Conservation (phyloP, 2,329 filamentous ascomycete genomes). For the Stachybotrys chartarum region DNA sequence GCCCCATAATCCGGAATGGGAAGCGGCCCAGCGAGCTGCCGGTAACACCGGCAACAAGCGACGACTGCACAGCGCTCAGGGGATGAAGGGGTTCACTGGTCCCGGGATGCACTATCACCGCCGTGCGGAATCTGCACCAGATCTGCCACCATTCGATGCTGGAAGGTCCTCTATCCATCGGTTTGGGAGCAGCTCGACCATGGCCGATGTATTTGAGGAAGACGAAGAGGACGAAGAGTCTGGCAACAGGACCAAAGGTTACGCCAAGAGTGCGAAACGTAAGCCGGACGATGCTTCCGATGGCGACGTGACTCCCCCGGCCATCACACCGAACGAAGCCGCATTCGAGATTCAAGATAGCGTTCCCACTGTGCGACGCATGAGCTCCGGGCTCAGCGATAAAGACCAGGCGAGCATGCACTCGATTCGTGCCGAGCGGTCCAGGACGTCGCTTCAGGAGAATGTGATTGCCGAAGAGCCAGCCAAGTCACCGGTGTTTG, state of each 20-base stretch:
- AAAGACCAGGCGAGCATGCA: slow-evolving; percentile 17
- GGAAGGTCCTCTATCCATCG: slow-evolving; percentile 50
- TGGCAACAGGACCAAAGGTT: slow-evolving; percentile 32
- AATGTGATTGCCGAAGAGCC: slow-evolving; percentile 43
- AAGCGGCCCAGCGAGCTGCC: slow-evolving; percentile 54
- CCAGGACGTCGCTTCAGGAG: slow-evolving; percentile 43
- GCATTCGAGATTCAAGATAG: slow-evolving; percentile 14
- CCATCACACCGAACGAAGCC: slow-evolving; percentile 12
- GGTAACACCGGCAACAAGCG: slow-evolving; percentile 45
- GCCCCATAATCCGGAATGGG: slow-evolving; percentile 56
- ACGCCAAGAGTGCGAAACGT: slow-evolving; percentile 6
- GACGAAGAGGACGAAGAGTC: slow-evolving; percentile 61
- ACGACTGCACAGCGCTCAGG: slow-evolving; percentile 69
- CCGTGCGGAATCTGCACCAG: slow-evolving; percentile 73
- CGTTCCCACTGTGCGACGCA: slow-evolving; percentile 27
- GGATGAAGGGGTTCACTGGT: slow-evolving; percentile 60
- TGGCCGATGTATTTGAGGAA: slow-evolving; percentile 84
- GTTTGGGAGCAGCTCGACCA: slow-evolving; percentile 61
- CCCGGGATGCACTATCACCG: slow-evolving; percentile 71
- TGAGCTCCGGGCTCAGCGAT: slow-evolving; percentile 38
- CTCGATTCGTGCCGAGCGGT: slow-evolving; percentile 39
- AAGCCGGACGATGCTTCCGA: slow-evolving; percentile 45
- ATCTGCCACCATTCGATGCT: slow-evolving; percentile 67
- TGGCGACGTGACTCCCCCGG: slow-evolving; percentile 27
- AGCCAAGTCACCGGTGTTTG: slow-evolving; percentile 18